These are phyloP conservation scores for Rostrohypoxylon terebratum DNA, from an alignment of 495 filamentous ascomycete species.

Conservation along the genomic window DNA sequence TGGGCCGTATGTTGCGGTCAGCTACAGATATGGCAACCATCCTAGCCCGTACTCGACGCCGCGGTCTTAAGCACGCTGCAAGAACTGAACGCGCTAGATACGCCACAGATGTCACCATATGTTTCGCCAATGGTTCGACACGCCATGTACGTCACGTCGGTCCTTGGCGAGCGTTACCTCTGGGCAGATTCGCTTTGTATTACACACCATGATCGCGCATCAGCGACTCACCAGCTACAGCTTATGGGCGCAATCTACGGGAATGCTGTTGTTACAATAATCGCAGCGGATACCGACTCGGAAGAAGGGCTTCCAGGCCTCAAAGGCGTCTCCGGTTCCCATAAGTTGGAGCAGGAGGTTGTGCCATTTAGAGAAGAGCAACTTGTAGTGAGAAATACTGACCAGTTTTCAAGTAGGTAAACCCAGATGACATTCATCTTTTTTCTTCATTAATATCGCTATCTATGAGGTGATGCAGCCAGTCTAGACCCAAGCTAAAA, in stretches of 20 bases:
- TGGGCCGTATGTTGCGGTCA: conserved; percentile 31
- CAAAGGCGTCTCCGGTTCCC: conserved; percentile 22
- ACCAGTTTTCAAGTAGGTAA: background rate
- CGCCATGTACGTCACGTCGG: conserved; percentile 27
- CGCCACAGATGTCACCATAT: background rate
- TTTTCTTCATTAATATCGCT: background rate
- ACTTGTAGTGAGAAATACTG: background rate
- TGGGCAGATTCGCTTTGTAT: conserved; percentile 41
- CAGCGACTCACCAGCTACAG: background rate
- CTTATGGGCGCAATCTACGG: conserved; percentile 43
- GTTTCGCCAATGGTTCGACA: conserved; percentile 27
- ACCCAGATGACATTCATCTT: background rate
- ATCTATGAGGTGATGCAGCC: background rate
- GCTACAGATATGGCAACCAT: conserved; percentile 35
- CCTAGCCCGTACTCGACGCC: background rate
- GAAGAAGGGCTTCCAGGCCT: conserved; percentile 30
- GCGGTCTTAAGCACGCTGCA: background rate
- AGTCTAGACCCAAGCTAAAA: too few species aligned
- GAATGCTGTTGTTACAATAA: conserved; percentile 36
- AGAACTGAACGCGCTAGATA: background rate
- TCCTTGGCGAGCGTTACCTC: conserved; percentile 40
- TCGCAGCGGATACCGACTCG: conserved; percentile 36
- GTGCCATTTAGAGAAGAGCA: background rate
- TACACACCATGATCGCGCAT: conserved; percentile 27
- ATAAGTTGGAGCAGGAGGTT: conserved; percentile 6